Evolutionary conservation across 306 rosid genomes (phyloP), one percentile per base, ranked within the genome.

Genomic region (Quercus ilex): DNA sequence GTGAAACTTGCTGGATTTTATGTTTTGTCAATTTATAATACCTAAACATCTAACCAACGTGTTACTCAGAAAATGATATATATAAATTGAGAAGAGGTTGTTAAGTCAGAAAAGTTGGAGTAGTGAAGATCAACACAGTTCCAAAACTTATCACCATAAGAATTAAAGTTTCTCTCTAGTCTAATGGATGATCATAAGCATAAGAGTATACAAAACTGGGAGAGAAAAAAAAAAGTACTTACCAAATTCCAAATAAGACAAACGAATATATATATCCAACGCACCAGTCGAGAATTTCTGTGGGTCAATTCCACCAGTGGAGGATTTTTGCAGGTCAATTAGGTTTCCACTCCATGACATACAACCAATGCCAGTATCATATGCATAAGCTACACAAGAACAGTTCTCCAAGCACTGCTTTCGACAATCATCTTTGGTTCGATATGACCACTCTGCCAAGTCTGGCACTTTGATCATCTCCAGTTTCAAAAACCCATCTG

Each of bases 381-480:
- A 26, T 18, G 88, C 69, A 38, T 84, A 84, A 0, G 87, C 86
- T 6, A 33, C 0, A 13, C 87, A 84, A 57, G 84, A 63, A 55
- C 83, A 80, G 30, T 74, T 80, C 55, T 72, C 38, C 55, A 86
- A 74, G 74, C 89, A 86, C 14, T 17, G 20, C 23, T 73, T 74
- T 79, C 60, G 63, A 55, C 89, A 83, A 1, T 1, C 10, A 4
- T 75, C 83, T 0, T 46, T 25, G 13, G 64, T 56, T 11, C 25
- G 64, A 56, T 31, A 41, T 0, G 74, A 7, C 33, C 23, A 18
- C 28, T 82, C 72, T 7, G 82, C 82, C 26, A 77, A 80, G 58
- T 62, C 79, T 0, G 90, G 97, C 53, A 87, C 78, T 80, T 90
- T 89, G n/a, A 89, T 75, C 62, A 35, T 78, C 17, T 53, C 63